These are phyloP conservation scores for Pyrenochaeta sp. DNA, from an alignment of 2,329 filamentous ascomycete species.

Conservation along the genomic window DNA sequence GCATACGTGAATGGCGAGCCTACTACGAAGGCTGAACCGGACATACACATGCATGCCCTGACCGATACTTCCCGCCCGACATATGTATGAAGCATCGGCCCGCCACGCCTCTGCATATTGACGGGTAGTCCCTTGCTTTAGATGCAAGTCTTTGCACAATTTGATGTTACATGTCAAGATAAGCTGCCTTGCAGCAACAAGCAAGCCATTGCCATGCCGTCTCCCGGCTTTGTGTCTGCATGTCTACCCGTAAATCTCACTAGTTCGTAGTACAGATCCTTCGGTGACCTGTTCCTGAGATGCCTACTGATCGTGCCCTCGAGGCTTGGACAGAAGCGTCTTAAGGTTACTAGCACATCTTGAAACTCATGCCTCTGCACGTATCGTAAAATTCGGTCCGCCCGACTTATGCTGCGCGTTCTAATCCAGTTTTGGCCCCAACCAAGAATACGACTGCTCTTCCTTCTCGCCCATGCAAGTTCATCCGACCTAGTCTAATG, in stretches of 20 bases:
- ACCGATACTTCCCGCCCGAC: slow-evolving; percentile 14
- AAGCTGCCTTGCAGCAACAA: slow-evolving; percentile 2
- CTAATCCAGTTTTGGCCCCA: no score
- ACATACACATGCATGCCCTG: slow-evolving; percentile 11
- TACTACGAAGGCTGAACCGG: neutral
- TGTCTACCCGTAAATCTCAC: neutral
- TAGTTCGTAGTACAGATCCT: slow-evolving; percentile 2
- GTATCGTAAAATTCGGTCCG: no score
- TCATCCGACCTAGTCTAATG: neutral
- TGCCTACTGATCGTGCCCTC: neutral
- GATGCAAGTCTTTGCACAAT: neutral
- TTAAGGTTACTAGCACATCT: no score
- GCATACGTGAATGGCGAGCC: slow-evolving; percentile 4
- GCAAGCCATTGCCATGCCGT: neutral
- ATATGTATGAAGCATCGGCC: slow-evolving; percentile 13
- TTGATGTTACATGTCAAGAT: neutral
- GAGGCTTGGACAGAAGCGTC: no score
- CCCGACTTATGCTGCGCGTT: neutral
- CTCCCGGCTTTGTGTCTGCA: slow-evolving; percentile 1
- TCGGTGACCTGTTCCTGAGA: neutral
- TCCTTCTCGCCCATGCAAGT: neutral
- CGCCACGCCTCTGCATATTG: slow-evolving; percentile 5
- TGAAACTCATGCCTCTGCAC: no score
- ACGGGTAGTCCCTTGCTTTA: slow-evolving; percentile 1
- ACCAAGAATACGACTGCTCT: neutral